Evolutionary conservation across 2,329 filamentous ascomycete genomes (phyloP), one percentile per base, ranked within the genome.

Genomic region (Penicillium concentricum): DNA sequence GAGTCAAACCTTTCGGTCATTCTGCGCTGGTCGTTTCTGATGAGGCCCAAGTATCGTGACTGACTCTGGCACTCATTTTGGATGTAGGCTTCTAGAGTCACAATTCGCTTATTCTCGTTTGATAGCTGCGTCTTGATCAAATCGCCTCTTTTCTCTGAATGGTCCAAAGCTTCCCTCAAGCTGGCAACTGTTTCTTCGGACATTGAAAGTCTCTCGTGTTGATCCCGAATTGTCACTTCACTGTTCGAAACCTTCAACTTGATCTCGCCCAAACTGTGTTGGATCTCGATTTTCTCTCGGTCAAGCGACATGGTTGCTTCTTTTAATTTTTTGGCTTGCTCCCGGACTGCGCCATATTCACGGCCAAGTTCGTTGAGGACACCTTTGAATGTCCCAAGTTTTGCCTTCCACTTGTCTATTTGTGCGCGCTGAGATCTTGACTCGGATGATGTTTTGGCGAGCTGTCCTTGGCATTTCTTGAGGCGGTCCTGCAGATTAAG

Each of bases 341-440:
- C 62, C 16, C 66, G 68, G 39, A 76, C 67, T 6, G 35, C 45
- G 22, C 73, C 69, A 39, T 73, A 72, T 15, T 72, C 68, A 9
- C 63, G 64, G 5, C 72, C 73, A n/a, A 76, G 54, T 6, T 68
- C 67, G 49, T 68, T 69, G 28, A 76, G 61, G 24, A 74, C 62
- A 18, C 55, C 35, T 57, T 68, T 72, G 52, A 76, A 65, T 45
- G 67, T 73, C 6, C 53, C 48, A 7, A 76, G 54, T 34, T 70
- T 74, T 5, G 55, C 49, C 57, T 72, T 76, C 74, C 73, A 76
- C 28, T 63, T 59, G 18, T 70, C 68, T 26, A 74, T 56, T 18
- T 69, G 67, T 8, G 63, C 52, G 35, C 59, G 61, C 9, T 67
- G 62, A 6, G 57, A 41, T 9, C 60, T 63, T 3, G 61, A 52